Percentiles rank a stretch among this genome's conserved stretches.
These are phyloP conservation scores for Sporothrix protearum DNA, from an alignment of 2,329 filamentous ascomycete genomes.

Conservation along the genomic window DNA sequence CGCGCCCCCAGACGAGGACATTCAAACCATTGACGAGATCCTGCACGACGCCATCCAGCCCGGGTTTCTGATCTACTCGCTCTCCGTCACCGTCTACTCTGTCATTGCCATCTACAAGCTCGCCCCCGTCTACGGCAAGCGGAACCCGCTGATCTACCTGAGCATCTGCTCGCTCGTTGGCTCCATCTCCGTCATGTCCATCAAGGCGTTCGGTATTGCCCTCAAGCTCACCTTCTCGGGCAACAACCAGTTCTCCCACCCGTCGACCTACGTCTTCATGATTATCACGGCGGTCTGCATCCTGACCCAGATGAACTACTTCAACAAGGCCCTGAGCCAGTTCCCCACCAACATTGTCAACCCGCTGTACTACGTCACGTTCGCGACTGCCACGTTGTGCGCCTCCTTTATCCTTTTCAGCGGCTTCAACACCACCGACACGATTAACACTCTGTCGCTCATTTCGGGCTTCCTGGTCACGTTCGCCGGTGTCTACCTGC, in stretches of 20 bases:
- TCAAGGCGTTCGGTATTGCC: slow-evolving; percentile 97
- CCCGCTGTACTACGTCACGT: slow-evolving; percentile 94
- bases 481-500: slow-evolving; percentile 89
- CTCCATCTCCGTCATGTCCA: slow-evolving; percentile 96
- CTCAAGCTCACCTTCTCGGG: slow-evolving; percentile 90
- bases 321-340: slow-evolving; percentile 96
- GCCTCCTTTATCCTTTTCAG: slow-evolving; percentile 95
- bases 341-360: slow-evolving; percentile 98
- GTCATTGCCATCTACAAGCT: slow-evolving; percentile 95
- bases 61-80: slow-evolving; percentile 84
- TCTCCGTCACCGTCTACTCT: slow-evolving; percentile 76
- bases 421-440: slow-evolving; percentile 91
- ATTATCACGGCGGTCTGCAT: slow-evolving; percentile 93
- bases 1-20: slow-evolving; percentile 88
- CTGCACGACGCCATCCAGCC: slow-evolving; percentile 85
- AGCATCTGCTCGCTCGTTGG: slow-evolving; percentile 97
- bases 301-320: slow-evolving; percentile 99
- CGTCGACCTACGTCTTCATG: slow-evolving; percentile 95
- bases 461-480: slow-evolving; percentile 92
- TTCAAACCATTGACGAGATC: slow-evolving; percentile 88
- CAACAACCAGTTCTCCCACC: slow-evolving; percentile 91
- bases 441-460: slow-evolving; percentile 87
- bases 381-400: slow-evolving; percentile 88
- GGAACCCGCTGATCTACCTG: slow-evolving; percentile 92
- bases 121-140: slow-evolving; percentile 84